These are phyloP conservation scores for Reticulascus tulasneorum DNA, from an alignment of 2,329 filamentous ascomycete species.

Conservation along the genomic window DNA sequence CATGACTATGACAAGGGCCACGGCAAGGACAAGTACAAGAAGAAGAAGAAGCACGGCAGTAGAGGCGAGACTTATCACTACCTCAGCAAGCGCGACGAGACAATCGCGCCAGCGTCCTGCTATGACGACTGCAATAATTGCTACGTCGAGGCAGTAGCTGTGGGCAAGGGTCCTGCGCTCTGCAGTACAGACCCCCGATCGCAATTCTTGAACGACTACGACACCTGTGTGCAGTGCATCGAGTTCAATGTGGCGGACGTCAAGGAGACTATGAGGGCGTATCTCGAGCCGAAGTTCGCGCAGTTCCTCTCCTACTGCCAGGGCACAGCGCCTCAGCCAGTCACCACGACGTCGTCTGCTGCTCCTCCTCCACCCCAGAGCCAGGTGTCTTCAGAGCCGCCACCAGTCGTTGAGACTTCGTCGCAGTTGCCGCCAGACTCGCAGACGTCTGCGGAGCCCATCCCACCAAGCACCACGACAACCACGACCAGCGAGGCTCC, in stretches of 20 bases:
- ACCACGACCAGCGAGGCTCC: slow-evolving; percentile 1
- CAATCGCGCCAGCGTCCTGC: slow-evolving; percentile 43
- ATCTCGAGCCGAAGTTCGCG: slow-evolving; percentile 32
- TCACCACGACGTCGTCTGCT: slow-evolving; percentile 10
- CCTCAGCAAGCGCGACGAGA: slow-evolving; percentile 40
- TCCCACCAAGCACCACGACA: slow-evolving; percentile 5
- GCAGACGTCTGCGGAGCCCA: slow-evolving; percentile 7
- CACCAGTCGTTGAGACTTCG: slow-evolving; percentile 1
- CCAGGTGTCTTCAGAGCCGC: too few relatives aligned
- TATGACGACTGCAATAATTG: slow-evolving; percentile 50
- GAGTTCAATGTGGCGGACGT: slow-evolving; percentile 14
- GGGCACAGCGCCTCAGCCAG: slow-evolving; percentile 14
- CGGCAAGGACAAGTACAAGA: slow-evolving; percentile 9
- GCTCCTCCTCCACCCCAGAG: slow-evolving; percentile 25
- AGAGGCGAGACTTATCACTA: slow-evolving; percentile 16
- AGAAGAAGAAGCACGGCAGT: slow-evolving; percentile 10
- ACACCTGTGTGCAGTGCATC: slow-evolving; percentile 41
- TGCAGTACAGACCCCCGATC: slow-evolving; percentile 41
- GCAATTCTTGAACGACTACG: slow-evolving; percentile 32
- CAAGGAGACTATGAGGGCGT: slow-evolving; percentile 25
- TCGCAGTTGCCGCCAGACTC: background rate
- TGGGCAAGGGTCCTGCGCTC: slow-evolving; percentile 44
- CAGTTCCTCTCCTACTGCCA: slow-evolving; percentile 46
- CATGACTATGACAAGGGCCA: slow-evolving; percentile 8
- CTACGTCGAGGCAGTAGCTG: slow-evolving; percentile 37